Evolutionary conservation across 2,329 filamentous ascomycete genomes (phyloP), one percentile per base, ranked within the genome.

Genomic region (Pseudogymnoascus sp.): DNA sequence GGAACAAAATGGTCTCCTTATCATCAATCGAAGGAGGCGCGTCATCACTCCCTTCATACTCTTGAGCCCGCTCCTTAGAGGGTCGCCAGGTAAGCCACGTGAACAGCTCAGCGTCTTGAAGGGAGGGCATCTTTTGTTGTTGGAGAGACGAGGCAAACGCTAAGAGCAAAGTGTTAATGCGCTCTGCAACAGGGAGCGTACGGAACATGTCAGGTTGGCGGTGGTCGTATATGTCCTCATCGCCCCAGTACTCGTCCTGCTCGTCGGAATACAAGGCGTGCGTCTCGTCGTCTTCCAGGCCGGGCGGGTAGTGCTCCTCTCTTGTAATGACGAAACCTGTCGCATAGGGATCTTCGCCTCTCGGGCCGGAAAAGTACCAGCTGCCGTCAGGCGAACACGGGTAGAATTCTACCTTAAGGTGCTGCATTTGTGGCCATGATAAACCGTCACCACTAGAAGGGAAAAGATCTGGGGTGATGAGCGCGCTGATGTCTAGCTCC

Each of bases 291-390:
- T 64, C 43, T 63, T 68, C 65, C 25, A 63, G 36, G 59, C 53
- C 21, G 59, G 66, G 67, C 62, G 66, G 65, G 62, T 68, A 67
- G 61, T 68, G 65, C 38, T 67, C 60, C 61, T 68, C 65, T 61
- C 56, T 60, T 65, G 63, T 68, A 62, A 69, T 63, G 36, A 42
- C 65, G 61, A 66, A 66, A 49, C 68, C 66, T 62, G 43, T 61
- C n/a, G 64, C 53, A 49, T 67, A 38, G 31, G 66, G 68, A 61
- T 69, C 42, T 31, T 68, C 67, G 63, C 61, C 64, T 37, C 63
- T 59, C 40, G 65, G 68, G 31, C 66, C 67, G 36, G 62, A 62
- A 60, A 69, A 69, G 63, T 69, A 69, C 68, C 67, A 69, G 59
- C 43, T 65, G 16, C 68, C 68, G 34, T 67, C 62, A 14, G 66